Percentiles rank a stretch among this genome's conserved stretches.
Evolutionary conservation across 2,329 filamentous ascomycete species (phyloP).

Genomic region (Exophiala dermatitidis): DNA sequence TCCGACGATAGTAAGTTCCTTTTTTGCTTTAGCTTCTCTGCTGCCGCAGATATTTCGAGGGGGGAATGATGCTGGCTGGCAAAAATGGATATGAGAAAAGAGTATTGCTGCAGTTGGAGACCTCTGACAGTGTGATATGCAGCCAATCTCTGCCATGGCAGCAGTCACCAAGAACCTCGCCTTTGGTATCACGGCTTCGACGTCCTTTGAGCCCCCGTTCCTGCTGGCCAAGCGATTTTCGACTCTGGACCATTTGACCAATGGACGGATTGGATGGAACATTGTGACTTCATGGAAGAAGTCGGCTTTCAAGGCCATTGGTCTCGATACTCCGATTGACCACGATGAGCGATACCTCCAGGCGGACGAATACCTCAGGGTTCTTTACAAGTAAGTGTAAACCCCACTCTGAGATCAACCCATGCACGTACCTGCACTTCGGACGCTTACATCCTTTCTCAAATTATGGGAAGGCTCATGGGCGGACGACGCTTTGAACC

Average conservation of each 20-base stretch:
- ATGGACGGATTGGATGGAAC: conserved; percentile 58
- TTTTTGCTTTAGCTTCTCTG: background rate
- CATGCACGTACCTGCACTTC: no score
- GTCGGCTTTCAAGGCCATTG: conserved; percentile 56
- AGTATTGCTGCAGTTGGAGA: background rate
- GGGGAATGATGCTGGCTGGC: no score
- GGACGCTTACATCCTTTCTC: background rate
- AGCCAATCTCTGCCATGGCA: conserved; percentile 58
- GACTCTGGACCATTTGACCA: conserved; percentile 55
- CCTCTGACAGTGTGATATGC: background rate
- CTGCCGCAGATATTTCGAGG: background rate
- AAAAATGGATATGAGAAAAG: background rate
- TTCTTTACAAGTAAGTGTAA: conserved; percentile 51
- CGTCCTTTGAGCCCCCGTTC: conserved; percentile 57
- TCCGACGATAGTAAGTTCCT: conserved; percentile 50
- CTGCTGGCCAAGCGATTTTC: conserved; percentile 56
- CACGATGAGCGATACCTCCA: conserved; percentile 56
- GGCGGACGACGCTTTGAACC: conserved; percentile 51
- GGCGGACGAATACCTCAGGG: conserved; percentile 55
- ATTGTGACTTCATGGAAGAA: conserved; percentile 60
- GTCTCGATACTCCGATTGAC: conserved; percentile 50
- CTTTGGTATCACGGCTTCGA: conserved; percentile 58
- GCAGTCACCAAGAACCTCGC: conserved; percentile 58
- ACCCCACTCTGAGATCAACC: background rate
- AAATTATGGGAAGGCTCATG: conserved; percentile 52